Evolutionary conservation across 169 alveolate genomes (phyloP), one percentile per base, ranked within the genome.

Genomic region (Plasmodium vinckei): DNA sequence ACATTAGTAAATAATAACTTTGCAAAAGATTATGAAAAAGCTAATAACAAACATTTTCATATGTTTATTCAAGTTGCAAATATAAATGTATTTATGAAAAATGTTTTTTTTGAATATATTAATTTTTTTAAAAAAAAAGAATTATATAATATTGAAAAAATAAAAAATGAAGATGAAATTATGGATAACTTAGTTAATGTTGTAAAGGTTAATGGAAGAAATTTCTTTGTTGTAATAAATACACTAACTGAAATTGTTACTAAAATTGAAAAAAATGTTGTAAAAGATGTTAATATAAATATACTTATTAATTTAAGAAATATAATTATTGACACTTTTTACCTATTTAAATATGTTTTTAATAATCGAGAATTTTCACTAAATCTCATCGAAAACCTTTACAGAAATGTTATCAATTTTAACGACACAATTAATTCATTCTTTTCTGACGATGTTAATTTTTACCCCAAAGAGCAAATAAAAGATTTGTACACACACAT

Each of bases 121-220:
- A 79, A 79, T 25, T 65, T 79, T 65, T 79, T 79, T 59, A 79
- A 79, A 65, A 79, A 79, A 79, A 79, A 79, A 60, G 89, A 79
- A 79, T 60, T 79, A 23, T 79, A 79, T 54, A 57, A 79, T 44
- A 79, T 79, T 1, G 84, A 79, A 9, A 64, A 79, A 69, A 21
- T 79, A 19, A 67, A 79, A 53, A 79, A 79, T 67, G 89, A 79
- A 67, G 72, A 79, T 65, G 82, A 79, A 64, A 79, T 79, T 51
- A 79, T 79, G 82, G 84, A 79, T 9, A 79, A 79, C 42, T 13
- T 79, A 65, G 71, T 56, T 15, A 79, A 79, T 27, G 82, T 79
- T 17, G 68, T 79, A 25, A 79, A 79, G 68, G 49, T 23, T 6
- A 79, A 79, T 67, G 89, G 89, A 9, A 79, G 68, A 56, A 67